These are phyloP conservation scores for Viola pubescens DNA, from an alignment of 441 rosid species.

Conservation along the genomic window DNA sequence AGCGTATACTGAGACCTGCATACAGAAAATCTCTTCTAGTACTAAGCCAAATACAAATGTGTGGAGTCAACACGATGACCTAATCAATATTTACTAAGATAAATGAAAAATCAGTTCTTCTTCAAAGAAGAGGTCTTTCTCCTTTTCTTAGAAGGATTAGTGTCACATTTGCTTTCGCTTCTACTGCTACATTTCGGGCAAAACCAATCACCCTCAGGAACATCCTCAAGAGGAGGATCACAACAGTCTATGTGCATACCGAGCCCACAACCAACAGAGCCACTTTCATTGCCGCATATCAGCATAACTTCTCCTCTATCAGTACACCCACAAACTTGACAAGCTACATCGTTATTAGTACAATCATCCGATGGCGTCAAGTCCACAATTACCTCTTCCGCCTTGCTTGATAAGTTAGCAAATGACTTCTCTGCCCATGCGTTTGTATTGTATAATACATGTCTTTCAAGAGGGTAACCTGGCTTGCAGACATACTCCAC, in stretches of 20 bases:
- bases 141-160: conserved; percentile 15
- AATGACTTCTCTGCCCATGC: conserved; percentile 73
- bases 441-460: conserved; percentile 67
- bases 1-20: no score
- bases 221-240: conserved; percentile 46
- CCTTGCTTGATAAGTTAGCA: conserved; percentile 33
- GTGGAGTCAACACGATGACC: no score
- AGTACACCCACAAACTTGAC: conserved; percentile 41
- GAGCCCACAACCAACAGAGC: conserved; percentile 49
- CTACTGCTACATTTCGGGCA: conserved; percentile 35
- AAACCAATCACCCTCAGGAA: conserved; percentile 72
- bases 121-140: conserved; percentile 17
- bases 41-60: no score
- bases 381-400: conserved; percentile 29
- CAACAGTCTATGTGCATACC: conserved; percentile 65
- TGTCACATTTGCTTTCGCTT: conserved; percentile 8
- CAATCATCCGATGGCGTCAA: conserved; percentile 7
- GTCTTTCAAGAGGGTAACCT: conserved; percentile 71
- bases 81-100: no score
- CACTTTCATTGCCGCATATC: conserved; percentile 53
- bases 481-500: conserved; percentile 96
- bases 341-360: conserved; percentile 26
- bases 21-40: no score
- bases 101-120: background rate
- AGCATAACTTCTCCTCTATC: conserved; percentile 68